A percentile compares a stretch with the other conserved stretches of the same genome.
Evolutionary conservation across 139 green algal genomes (phyloP).

Genomic region (Monoraphidium neglectum): DNA sequence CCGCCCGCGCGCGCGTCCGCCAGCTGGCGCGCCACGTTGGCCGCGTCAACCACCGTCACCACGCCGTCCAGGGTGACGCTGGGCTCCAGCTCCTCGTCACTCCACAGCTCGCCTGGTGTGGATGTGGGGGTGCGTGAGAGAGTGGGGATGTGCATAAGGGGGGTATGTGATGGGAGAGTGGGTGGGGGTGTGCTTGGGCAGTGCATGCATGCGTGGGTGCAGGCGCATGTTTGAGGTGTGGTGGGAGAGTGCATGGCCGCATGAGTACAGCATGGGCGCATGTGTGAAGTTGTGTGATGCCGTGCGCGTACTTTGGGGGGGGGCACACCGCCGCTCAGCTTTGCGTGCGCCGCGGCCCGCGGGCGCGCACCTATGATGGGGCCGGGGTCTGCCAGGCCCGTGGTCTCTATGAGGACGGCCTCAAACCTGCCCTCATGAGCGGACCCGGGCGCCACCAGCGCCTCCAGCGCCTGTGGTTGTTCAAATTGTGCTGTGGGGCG

Average conservation of each 20-base stretch:
- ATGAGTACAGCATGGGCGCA: too few species aligned
- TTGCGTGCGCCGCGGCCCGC: too few species aligned
- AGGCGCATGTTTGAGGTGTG: too few species aligned
- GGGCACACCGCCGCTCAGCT: too few species aligned
- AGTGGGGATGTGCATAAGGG: neutral
- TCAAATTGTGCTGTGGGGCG: too few species aligned
- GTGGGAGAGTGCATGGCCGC: too few species aligned
- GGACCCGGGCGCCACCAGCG: slow-evolving; percentile 26
- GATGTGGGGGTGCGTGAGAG: too few species aligned
- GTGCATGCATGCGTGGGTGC: too few species aligned
- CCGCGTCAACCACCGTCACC: slow-evolving; percentile 87
- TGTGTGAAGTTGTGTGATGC: too few species aligned
- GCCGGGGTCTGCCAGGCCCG: slow-evolving; percentile 87
- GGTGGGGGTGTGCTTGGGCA: too few species aligned
- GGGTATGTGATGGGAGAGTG: neutral
- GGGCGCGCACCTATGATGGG: slow-evolving; percentile 54
- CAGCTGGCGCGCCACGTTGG: slow-evolving; percentile 75
- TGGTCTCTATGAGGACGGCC: slow-evolving; percentile 93
- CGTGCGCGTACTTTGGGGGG: too few species aligned
- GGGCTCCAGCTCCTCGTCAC: slow-evolving; percentile 82
- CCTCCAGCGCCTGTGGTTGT: slow-evolving; percentile 34
- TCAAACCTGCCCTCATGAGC: slow-evolving; percentile 60
- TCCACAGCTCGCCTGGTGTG: slow-evolving; percentile 85
- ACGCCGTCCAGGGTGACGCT: slow-evolving; percentile 77
- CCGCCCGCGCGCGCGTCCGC: slow-evolving; percentile 38